These are phyloP conservation scores for Agrostemma githago DNA, from an alignment of 148 eudicot genomes.

Conservation along the genomic window DNA sequence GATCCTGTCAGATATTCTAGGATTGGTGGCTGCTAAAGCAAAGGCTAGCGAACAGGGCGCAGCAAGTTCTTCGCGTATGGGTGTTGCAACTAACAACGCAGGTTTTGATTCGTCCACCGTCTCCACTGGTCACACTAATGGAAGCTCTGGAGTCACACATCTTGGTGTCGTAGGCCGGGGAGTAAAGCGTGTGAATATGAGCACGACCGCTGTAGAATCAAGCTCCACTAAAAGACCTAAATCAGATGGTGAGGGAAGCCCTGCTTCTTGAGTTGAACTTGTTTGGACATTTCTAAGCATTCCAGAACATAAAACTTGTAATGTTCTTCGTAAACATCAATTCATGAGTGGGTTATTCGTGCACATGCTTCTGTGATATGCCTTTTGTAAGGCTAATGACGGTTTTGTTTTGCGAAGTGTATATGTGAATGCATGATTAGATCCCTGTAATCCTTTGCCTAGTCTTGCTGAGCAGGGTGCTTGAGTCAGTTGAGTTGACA, in stretches of 20 bases:
- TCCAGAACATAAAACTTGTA: neutral
- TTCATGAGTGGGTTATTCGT: neutral
- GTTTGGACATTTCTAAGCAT: neutral
- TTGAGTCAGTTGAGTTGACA: too few species aligned
- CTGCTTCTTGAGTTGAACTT: slow-evolving; percentile 35
- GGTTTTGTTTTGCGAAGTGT: too few species aligned
- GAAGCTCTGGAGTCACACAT: slow-evolving; percentile 62
- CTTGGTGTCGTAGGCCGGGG: slow-evolving; percentile 94
- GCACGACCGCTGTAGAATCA: slow-evolving; percentile 36
- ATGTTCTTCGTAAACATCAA: neutral
- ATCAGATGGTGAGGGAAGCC: slow-evolving; percentile 44
- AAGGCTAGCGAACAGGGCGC: slow-evolving; percentile 36
- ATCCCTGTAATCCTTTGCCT: too few species aligned
- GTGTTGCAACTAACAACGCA: slow-evolving; percentile 32
- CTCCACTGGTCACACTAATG: slow-evolving; percentile 67
- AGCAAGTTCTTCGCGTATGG: slow-evolving; percentile 54
- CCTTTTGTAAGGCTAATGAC: too few species aligned
- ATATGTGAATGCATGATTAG: too few species aligned
- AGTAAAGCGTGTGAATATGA: slow-evolving; percentile 66
- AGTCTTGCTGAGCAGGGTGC: too few species aligned
- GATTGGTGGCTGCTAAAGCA: slow-evolving; percentile 59
- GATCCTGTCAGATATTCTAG: slow-evolving; percentile 68
- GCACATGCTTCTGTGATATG: too few species aligned
- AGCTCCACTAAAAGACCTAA: slow-evolving; percentile 50
- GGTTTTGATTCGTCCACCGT: slow-evolving; percentile 53